These are phyloP conservation scores for Colletotrichum musae DNA, from an alignment of 2,329 filamentous ascomycete genomes.

Conservation along the genomic window DNA sequence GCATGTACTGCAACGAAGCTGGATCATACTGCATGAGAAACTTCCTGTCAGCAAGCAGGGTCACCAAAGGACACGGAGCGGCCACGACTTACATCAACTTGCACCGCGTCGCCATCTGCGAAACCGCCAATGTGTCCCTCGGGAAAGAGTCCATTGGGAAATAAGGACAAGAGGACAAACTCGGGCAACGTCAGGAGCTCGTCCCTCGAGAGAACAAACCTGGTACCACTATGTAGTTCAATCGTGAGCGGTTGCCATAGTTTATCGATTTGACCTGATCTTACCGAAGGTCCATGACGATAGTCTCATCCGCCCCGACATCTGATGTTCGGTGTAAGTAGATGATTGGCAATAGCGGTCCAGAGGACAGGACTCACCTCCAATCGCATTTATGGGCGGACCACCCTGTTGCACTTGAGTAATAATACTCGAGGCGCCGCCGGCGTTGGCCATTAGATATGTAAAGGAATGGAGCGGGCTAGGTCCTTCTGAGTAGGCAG, in stretches of 20 bases:
- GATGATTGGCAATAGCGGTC: slow-evolving; percentile 4
- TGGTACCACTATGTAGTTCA: slow-evolving; percentile 79
- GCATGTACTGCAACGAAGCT: slow-evolving; percentile 96
- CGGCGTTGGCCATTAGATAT: slow-evolving; percentile 98
- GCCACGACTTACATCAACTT: slow-evolving; percentile 87
- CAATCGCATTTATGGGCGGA: slow-evolving; percentile 89
- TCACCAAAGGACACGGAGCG: background rate
- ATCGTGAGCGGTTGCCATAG: background rate
- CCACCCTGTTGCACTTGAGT: slow-evolving; percentile 98
- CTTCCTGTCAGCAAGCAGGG: background rate
- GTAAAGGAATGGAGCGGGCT: slow-evolving; percentile 93
- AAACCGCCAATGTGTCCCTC: slow-evolving; percentile 96
- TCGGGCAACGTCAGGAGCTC: slow-evolving; percentile 96
- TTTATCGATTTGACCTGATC: slow-evolving; percentile 42
- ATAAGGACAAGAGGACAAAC: slow-evolving; percentile 97
- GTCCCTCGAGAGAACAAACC: slow-evolving; percentile 94
- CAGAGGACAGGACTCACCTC: slow-evolving; percentile 71
- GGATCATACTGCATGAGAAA: slow-evolving; percentile 85
- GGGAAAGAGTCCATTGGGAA: slow-evolving; percentile 97
- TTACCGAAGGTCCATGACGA: slow-evolving; percentile 94
- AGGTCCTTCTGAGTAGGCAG: slow-evolving; percentile 94
- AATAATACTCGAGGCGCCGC: slow-evolving; percentile 97
- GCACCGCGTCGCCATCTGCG: slow-evolving; percentile 92
- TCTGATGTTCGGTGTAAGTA: slow-evolving; percentile 59
- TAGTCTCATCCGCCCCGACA: slow-evolving; percentile 92